Evolutionary conservation across 257 asterid species (phyloP).

Genomic region (Solanum boliviense): DNA sequence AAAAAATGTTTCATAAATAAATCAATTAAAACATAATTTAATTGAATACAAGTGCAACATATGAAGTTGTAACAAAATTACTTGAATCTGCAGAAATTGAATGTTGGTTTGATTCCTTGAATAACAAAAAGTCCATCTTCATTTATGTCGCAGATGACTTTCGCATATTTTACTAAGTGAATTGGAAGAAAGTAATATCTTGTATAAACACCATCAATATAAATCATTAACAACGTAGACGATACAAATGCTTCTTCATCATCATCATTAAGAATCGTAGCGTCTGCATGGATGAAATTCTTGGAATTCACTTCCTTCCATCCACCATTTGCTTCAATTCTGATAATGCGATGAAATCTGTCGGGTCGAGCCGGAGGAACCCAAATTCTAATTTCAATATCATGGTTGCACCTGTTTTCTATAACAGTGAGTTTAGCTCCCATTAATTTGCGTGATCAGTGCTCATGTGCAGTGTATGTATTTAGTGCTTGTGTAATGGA

Average conservation of each 20-base stretch:
- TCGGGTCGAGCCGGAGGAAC: constrained; percentile 26
- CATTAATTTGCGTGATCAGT: constrained; percentile 1
- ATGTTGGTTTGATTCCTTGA: neutral
- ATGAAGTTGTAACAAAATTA: neutral
- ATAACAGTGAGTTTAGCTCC: constrained; percentile 13
- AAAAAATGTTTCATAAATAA: too few species aligned
- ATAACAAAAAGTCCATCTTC: neutral
- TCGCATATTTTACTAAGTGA: neutral
- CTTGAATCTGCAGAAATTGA: neutral
- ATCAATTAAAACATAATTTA: too few species aligned
- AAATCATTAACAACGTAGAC: neutral
- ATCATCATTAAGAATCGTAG: neutral
- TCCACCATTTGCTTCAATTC: constrained; percentile 10
- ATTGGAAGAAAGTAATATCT: neutral
- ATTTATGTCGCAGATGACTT: constrained; percentile 5
- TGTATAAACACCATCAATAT: neutral
- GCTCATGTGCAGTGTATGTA: neutral
- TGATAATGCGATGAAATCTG: constrained; percentile 8
- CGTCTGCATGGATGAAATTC: too few species aligned
- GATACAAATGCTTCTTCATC: too few species aligned
- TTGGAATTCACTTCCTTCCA: neutral
- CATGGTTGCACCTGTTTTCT: constrained; percentile 10
- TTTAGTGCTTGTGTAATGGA: neutral
- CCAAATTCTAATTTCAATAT: constrained; percentile 24
- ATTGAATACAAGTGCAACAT: neutral